Base-by-base conservation (phyloP, 2,329 filamentous ascomycete species). In the Neofusicoccum parvum region DNA sequence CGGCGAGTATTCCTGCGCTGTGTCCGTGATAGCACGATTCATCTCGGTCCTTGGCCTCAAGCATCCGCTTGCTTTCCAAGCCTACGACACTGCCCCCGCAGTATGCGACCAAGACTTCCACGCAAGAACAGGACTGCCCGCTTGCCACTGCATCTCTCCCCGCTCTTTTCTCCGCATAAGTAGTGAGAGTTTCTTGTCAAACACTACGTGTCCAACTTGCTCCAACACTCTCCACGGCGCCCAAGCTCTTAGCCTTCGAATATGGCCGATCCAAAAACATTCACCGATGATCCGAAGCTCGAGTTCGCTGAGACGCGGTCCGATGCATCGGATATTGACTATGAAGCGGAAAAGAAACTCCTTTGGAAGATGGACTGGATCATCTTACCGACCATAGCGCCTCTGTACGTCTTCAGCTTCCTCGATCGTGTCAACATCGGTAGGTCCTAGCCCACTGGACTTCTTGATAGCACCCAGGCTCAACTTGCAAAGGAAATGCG, bases 351-450 rank as follows among this genome's bases (percentile, higher is more conserved):
- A 76, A 81, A 80, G 70, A 83, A 81, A 68, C 80, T 92, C 23
- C 80, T 91, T 49, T 81, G 86, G 64, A 91, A 90, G 75, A 76
- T 92, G 37, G 90, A 92, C 74, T 67, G 81, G 14, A 82, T 85
- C 71, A 82, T 92, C 32, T 83, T 92, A 14, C 89, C 89, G 2
- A 79, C 91, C 20, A 81, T 91, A 7, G 90, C 90, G 86, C 75
- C 86, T 6, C 77, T 91, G 15, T 94, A 94, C 73, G 82, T 93
- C 14, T 87, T 93, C 69, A 90, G 88, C 69, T 94, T 93, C 73
- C 78, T 94, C 9, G 91, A 92, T 73, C 82, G 90, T 85, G 88
- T 91, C 62, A 92, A 92, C 72, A 92, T 92, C 68, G 88, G 88
- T 62, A 17, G 15, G 34, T 15, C 27, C 1, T 11, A 23, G 2